A percentile compares a stretch with the other conserved stretches of the same genome.
phyloP scores from a whole-genome alignment of 2,329 filamentous ascomycete genomes.

The Pleoardoris graminearum region DNA sequence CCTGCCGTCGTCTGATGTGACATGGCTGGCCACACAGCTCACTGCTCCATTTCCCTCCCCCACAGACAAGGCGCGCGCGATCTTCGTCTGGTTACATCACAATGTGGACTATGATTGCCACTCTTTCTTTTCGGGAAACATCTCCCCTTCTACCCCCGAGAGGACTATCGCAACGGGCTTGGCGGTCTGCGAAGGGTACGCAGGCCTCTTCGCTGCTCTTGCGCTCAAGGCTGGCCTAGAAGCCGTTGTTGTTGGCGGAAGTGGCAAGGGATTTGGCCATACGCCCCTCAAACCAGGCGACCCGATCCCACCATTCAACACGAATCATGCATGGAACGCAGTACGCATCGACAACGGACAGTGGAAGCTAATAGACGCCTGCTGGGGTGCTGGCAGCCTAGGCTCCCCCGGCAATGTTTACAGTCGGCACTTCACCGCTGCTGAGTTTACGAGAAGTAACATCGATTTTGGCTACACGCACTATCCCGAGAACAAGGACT shows the following conservation, averaged over 20 bases:
- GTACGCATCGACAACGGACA: slow-evolving; percentile 81
- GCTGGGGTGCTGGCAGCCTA: slow-evolving; percentile 86
- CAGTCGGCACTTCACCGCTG: slow-evolving; percentile 19
- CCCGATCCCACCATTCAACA: slow-evolving; percentile 64
- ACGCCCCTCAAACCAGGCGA: slow-evolving; percentile 64
- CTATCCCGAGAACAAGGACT: slow-evolving; percentile 68
- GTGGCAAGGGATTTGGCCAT: slow-evolving; percentile 86
- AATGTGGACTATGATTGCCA: slow-evolving; percentile 85
- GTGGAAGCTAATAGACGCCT: slow-evolving; percentile 91
- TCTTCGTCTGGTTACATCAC: slow-evolving; percentile 95
- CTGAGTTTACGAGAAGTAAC: slow-evolving; percentile 66
- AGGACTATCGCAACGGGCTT: slow-evolving; percentile 75
- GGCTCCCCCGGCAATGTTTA: slow-evolving; percentile 23
- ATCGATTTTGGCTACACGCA: slow-evolving; percentile 81
- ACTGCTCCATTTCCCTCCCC: slow-evolving; percentile 77
- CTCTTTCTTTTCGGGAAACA: slow-evolving; percentile 73
- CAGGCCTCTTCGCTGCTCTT: slow-evolving; percentile 76
- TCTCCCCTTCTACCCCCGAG: slow-evolving; percentile 69
- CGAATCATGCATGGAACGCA: slow-evolving; percentile 89
- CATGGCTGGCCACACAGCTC: slow-evolving; percentile 75
- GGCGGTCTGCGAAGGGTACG: slow-evolving; percentile 86
- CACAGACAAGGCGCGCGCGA: slow-evolving; percentile 88
- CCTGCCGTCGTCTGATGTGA: slow-evolving; percentile 69
- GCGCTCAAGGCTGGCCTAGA: slow-evolving; percentile 80
- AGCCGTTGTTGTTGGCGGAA: slow-evolving; percentile 72